Evolutionary conservation across 2,329 filamentous ascomycete genomes (phyloP).

Genomic region (Aspergillus neoniger): DNA sequence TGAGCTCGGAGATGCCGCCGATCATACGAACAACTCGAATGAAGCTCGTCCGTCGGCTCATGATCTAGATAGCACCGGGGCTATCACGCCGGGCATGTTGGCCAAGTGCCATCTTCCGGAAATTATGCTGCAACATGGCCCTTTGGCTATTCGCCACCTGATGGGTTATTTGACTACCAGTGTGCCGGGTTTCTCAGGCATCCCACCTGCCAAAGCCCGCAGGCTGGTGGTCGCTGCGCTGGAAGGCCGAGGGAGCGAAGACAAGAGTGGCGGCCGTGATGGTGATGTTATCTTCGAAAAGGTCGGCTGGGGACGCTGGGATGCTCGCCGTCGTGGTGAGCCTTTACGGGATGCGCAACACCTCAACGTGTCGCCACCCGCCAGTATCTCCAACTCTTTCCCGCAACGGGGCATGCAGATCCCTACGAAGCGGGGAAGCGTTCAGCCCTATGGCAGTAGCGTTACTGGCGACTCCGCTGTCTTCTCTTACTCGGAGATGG

Average conservation of each 20-base stretch:
- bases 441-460: conserved; percentile 59
- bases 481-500: conserved; percentile 69
- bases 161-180: conserved; percentile 92
- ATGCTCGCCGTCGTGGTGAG: conserved; percentile 74
- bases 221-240: conserved; percentile 89
- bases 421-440: conserved; percentile 39
- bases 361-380: conserved; percentile 49
- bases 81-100: conserved; percentile 81
- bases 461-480: conserved; percentile 70
- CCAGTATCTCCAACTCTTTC: conserved; percentile 52
- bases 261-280: conserved; percentile 55
- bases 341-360: conserved; percentile 39
- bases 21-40: conserved; percentile 51
- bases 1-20: conserved; percentile 72
- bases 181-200: conserved; percentile 87
- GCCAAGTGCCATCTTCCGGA: conserved; percentile 88
- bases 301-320: conserved; percentile 96
- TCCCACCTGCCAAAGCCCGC: conserved; percentile 85
- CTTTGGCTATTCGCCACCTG: conserved; percentile 89
- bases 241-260: conserved; percentile 70
- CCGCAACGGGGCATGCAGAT: conserved; percentile 51
- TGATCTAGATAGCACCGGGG: conserved; percentile 70
- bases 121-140: conserved; percentile 85
- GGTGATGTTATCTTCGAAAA: conserved; percentile 75
- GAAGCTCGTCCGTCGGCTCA: conserved; percentile 48